These are phyloP conservation scores for Boletus subparvulus DNA, from an alignment of 768 basidiomycete species.

Conservation along the genomic window DNA sequence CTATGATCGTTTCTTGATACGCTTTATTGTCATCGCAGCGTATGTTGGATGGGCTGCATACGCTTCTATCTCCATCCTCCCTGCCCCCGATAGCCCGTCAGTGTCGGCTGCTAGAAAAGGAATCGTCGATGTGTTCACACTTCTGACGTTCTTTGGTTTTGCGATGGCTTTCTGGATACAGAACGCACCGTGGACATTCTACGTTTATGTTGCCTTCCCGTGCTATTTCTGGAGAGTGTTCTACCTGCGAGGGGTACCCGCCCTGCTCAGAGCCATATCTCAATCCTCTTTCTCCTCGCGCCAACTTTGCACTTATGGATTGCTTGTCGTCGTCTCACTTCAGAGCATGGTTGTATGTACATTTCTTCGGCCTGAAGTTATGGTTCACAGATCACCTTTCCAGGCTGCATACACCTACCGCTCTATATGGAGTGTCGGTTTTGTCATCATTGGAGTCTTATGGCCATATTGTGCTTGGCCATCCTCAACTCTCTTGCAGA, in stretches of 20 bases:
- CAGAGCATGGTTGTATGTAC: constrained; percentile 72
- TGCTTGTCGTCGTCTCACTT: constrained; percentile 44
- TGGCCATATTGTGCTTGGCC: constrained; percentile 68
- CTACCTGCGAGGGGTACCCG: constrained; percentile 22
- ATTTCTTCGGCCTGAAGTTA: not conserved
- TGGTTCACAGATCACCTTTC: not conserved
- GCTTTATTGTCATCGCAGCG: constrained; percentile 63
- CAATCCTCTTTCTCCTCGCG: constrained; percentile 25
- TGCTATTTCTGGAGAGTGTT: constrained; percentile 75
- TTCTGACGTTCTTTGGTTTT: constrained; percentile 36
- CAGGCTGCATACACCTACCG: constrained; percentile 73
- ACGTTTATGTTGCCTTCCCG: constrained; percentile 72
- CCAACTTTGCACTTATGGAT: constrained; percentile 24
- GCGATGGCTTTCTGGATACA: constrained; percentile 61
- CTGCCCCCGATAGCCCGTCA: constrained; percentile 32
- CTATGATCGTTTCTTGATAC: constrained; percentile 75
- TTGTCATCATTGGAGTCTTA: constrained; percentile 52
- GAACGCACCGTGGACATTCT: constrained; percentile 67
- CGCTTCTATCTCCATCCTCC: constrained; percentile 56
- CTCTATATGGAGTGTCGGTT: constrained; percentile 69
- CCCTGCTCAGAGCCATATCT: constrained; percentile 10
- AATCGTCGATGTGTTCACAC: constrained; percentile 21
- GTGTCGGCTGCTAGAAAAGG: not conserved
- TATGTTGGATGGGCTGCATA: constrained; percentile 81
- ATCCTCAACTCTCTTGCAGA: constrained; percentile 24